These are phyloP conservation scores for Phaseolus coccineus DNA, from an alignment of 331 rosid genomes.

Conservation along the genomic window DNA sequence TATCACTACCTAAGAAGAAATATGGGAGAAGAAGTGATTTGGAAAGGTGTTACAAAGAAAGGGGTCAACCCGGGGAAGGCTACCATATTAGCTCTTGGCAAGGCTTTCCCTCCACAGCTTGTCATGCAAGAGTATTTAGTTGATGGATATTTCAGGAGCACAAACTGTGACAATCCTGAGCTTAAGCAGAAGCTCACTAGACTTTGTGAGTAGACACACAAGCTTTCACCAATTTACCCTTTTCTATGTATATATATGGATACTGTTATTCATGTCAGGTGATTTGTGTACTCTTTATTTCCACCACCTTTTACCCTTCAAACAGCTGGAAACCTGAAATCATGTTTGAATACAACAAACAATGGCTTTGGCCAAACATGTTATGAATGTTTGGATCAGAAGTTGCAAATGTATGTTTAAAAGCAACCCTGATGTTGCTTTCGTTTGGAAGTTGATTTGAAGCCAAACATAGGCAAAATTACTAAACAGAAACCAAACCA, in stretches of 20 bases:
- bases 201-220: constrained; percentile 63
- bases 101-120: constrained; percentile 95
- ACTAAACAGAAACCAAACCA: not conserved
- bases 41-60: constrained; percentile 49
- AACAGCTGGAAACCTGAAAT: not conserved
- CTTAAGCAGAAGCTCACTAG: constrained; percentile 86
- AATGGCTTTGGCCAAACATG: too few species aligned
- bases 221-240: not conserved
- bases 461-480: not conserved
- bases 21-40: constrained; percentile 61
- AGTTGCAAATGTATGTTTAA: not conserved
- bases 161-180: constrained; percentile 82
- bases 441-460: not conserved
- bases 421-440: not conserved
- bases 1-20: constrained; percentile 29
- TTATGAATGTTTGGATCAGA: not conserved
- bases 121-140: constrained; percentile 92
- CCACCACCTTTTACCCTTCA: not conserved
- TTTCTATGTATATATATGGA: not conserved
- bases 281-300: not conserved
- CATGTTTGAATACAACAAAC: too few species aligned
- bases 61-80: constrained; percentile 66
- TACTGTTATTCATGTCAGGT: not conserved
- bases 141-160: constrained; percentile 86
- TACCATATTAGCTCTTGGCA: constrained; percentile 85